These are phyloP conservation scores for Macrophomina phaseolina DNA, from an alignment of 2,329 filamentous ascomycete species.

Conservation along the genomic window DNA sequence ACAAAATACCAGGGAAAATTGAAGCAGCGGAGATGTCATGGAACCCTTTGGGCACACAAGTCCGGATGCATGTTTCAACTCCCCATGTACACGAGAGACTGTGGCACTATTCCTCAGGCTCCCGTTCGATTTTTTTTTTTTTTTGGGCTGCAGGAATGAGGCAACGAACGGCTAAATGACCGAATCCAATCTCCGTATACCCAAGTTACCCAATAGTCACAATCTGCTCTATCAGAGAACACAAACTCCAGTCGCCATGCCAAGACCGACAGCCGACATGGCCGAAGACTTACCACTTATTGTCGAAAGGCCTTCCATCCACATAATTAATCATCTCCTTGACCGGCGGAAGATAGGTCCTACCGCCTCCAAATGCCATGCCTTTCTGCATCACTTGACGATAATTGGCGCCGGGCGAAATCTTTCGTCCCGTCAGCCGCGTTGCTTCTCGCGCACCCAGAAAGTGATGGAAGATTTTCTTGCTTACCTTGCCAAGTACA, in stretches of 20 bases:
- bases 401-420: conserved; percentile 62
- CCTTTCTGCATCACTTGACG: conserved; percentile 59
- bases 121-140: too few relatives aligned
- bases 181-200: too few relatives aligned
- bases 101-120: too few relatives aligned
- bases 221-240: too few relatives aligned
- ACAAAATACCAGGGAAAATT: too few relatives aligned
- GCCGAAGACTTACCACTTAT: conserved; percentile 46
- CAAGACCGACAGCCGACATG: background rate
- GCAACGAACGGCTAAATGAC: too few relatives aligned
- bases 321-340: conserved; percentile 59
- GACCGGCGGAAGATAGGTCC: conserved; percentile 53
- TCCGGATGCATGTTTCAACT: too few relatives aligned
- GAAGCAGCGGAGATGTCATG: too few relatives aligned
- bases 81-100: too few relatives aligned
- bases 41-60: too few relatives aligned
- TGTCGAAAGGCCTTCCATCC: conserved; percentile 55
- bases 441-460: background rate
- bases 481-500: conserved; percentile 59
- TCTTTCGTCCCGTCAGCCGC: conserved; percentile 35
- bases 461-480: background rate
- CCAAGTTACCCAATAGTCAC: too few relatives aligned
- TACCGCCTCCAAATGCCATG: conserved; percentile 55
- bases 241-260: background rate
- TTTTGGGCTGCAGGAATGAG: too few relatives aligned